phyloP scores from a whole-genome alignment of 2,329 filamentous ascomycete species.

The Mycogone perniciosa region DNA sequence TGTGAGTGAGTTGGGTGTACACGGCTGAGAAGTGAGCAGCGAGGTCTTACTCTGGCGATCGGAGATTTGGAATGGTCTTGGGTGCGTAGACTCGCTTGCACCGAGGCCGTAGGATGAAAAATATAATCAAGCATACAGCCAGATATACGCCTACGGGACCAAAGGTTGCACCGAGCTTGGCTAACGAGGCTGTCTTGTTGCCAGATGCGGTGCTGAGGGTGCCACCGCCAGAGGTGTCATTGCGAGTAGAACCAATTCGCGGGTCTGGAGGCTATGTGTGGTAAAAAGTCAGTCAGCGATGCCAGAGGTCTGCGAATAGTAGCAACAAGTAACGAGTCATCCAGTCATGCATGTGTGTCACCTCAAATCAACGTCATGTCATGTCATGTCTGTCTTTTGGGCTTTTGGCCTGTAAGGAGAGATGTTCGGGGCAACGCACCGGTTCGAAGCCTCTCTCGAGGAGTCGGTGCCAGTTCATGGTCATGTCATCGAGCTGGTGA shows the following conservation, averaged over 20 bases:
- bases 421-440: constrained; percentile 4
- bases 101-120: constrained; percentile 41
- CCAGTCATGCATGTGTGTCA: background rate
- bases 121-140: constrained; percentile 43
- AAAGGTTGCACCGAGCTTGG: constrained; percentile 43
- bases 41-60: constrained; percentile 33
- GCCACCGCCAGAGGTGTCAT: constrained; percentile 27
- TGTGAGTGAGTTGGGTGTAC: background rate
- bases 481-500: constrained; percentile 6
- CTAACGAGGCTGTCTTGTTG: constrained; percentile 30
- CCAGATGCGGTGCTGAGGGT: constrained; percentile 28
- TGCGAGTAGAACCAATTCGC: constrained; percentile 29
- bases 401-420: background rate
- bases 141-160: constrained; percentile 48
- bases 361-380: too few relatives aligned
- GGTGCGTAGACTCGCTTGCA: constrained; percentile 50
- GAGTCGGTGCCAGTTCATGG: constrained; percentile 8
- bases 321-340: background rate
- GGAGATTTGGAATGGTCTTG: constrained; percentile 43
- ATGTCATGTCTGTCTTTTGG: too few relatives aligned
- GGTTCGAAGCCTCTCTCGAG: constrained; percentile 7
- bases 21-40: background rate
- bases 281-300: background rate
- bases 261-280: constrained; percentile 21
- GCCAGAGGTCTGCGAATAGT: background rate